Evolutionary conservation across 2,329 filamentous ascomycete species (phyloP).

Genomic region (Alternaria infectoria): DNA sequence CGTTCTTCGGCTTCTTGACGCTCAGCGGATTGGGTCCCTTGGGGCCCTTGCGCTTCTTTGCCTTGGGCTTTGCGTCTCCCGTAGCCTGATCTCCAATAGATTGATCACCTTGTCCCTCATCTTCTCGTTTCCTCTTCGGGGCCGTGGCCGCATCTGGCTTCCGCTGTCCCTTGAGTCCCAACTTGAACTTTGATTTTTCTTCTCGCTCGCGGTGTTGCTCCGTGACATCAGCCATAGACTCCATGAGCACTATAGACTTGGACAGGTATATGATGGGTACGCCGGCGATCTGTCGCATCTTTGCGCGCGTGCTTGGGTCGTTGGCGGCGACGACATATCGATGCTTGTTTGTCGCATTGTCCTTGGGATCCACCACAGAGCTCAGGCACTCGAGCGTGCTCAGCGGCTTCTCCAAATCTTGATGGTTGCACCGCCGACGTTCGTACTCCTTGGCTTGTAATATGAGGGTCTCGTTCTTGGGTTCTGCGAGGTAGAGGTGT

Average conservation of each 20-base stretch:
- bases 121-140: conserved; percentile 50
- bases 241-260: conserved; percentile 78
- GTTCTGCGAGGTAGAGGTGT: conserved; percentile 71
- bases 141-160: conserved; percentile 35
- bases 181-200: conserved; percentile 76
- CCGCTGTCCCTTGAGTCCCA: conserved; percentile 64
- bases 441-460: conserved; percentile 77
- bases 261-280: conserved; percentile 81
- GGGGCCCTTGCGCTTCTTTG: conserved; percentile 65
- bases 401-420: conserved; percentile 74
- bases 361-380: conserved; percentile 80
- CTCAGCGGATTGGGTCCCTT: conserved; percentile 76
- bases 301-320: conserved; percentile 66
- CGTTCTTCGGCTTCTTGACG: conserved; percentile 71
- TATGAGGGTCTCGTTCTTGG: conserved; percentile 66
- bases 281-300: conserved; percentile 70
- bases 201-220: conserved; percentile 68
- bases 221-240: conserved; percentile 75
- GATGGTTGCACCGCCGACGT: conserved; percentile 78
- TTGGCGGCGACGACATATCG: conserved; percentile 80
- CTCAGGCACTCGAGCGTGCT: conserved; percentile 72
- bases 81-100: conserved; percentile 28
- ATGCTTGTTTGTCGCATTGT: conserved; percentile 73
- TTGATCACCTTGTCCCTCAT: conserved; percentile 52
- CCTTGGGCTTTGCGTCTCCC: conserved; percentile 34